Conservation (phyloP, 1,284 basidiomycete species). For the Ustilago bromivora region DNA sequence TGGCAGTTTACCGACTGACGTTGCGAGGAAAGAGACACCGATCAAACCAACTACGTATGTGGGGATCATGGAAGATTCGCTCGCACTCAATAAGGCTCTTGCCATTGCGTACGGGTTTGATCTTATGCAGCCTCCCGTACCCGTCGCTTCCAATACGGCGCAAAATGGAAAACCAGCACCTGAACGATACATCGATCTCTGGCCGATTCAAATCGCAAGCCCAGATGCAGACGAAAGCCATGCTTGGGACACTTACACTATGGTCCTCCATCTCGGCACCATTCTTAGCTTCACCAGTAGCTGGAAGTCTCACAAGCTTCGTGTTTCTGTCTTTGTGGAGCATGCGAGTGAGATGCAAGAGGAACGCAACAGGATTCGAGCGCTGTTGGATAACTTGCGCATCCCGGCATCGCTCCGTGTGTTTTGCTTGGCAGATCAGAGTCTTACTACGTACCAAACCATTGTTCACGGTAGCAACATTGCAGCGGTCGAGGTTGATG, state of each 20-base stretch:
- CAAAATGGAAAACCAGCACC: constrained; percentile 23
- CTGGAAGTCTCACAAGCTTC: constrained; percentile 67
- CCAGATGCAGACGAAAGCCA: constrained; percentile 56
- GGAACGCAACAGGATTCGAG: constrained; percentile 62
- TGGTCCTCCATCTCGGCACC: constrained; percentile 69
- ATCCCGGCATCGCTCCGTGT: constrained; percentile 67
- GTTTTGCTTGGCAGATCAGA: constrained; percentile 60
- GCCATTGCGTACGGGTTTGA: constrained; percentile 68
- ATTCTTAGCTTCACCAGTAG: constrained; percentile 67
- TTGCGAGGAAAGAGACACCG: constrained; percentile 63
- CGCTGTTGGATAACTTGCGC: constrained; percentile 67
- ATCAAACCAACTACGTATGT: constrained; percentile 64
- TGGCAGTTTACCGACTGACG: constrained; percentile 61
- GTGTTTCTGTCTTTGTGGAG: constrained; percentile 69
- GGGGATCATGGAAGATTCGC: constrained; percentile 68
- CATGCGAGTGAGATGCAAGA: constrained; percentile 61
- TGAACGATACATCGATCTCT: constrained; percentile 66
- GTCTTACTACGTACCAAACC: constrained; percentile 62
- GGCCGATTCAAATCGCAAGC: constrained; percentile 68
- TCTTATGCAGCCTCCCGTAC: constrained; percentile 55
- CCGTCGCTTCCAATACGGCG: constrained; percentile 8
- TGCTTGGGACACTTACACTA: constrained; percentile 69
- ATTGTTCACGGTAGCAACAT: constrained; percentile 62
- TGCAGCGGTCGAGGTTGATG: constrained; percentile 47
- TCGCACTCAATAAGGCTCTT: constrained; percentile 68